Base-by-base conservation (phyloP, 192 early-diverging fungal species). In the Geranomyces variabilis region DNA sequence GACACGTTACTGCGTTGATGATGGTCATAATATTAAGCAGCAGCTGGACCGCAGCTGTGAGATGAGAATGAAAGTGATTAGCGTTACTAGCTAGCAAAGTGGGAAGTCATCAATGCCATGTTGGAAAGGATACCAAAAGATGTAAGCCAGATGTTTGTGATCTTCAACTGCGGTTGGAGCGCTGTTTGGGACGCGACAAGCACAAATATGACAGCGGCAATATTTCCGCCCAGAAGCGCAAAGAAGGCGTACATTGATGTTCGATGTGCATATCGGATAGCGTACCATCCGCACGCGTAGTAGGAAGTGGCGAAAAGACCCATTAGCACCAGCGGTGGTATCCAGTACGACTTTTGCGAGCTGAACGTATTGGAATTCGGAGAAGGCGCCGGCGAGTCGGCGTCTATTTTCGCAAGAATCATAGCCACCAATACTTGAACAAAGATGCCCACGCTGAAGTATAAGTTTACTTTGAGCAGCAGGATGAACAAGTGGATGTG, bases 401-500 rank as follows among this genome's bases (percentile, higher is more conserved):
- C 48, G 36, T 13, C 44, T n/a, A 29, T 72, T 33, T n/a, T n/a
- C 34, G 21, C 69, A 22, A 26, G 22, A 29, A 36, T 49, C 30
- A 28, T 51, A 0, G 61, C 74, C 26, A 61, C 36, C 33, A 31
- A 55, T 28, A 66, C 34, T 31, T 72, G 78, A 29, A 49, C 65
- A 15, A 68, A 28, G 24, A 69, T 66, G 43, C 71, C 74, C 24
- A 71, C 34, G 55, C 63, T 69, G 67, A 81, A 81, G 53, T 69
- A 81, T 14, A 72, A 17, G 64, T 74, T 79, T 21, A 81, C 34
- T 56, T 83, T 83, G 49, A 83, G 70, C 8, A 83, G 60, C 13
- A 83, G 46, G 17, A 83, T 55, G 47, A 83, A 83, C 29, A 79
- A 47, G 45, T 83, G 81, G 70, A 77, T 71, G 34, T 61, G 66